Percentiles rank a stretch among this genome's conserved stretches.
Evolutionary conservation across 768 basidiomycete genomes (phyloP).

Genomic region (Tylopilus intermedius): DNA sequence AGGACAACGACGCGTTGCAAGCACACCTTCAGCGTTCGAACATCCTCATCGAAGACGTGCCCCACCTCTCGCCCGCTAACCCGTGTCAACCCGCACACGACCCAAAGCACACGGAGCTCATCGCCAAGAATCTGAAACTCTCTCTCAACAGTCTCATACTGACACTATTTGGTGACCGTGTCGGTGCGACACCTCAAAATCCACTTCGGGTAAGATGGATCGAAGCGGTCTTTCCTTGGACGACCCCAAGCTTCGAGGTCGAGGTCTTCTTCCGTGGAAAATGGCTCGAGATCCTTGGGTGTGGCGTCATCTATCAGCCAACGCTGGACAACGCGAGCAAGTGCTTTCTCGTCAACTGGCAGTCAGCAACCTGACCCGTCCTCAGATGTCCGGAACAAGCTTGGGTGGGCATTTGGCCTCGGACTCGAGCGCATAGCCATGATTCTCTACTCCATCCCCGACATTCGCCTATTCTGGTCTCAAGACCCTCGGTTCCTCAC

Average conservation of each 20-base stretch:
- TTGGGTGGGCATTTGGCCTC: constrained; percentile 97
- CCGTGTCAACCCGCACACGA: constrained; percentile 79
- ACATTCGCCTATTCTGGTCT: constrained; percentile 98
- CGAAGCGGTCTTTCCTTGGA: constrained; percentile 97
- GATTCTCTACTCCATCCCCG: constrained; percentile 94
- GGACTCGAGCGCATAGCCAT: constrained; percentile 97
- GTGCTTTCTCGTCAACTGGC: constrained; percentile 26
- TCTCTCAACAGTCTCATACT: constrained; percentile 84
- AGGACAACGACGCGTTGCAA: constrained; percentile 64
- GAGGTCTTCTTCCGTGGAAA: constrained; percentile 95
- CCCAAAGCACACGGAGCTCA: constrained; percentile 61
- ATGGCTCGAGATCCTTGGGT: constrained; percentile 96
- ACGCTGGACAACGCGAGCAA: constrained; percentile 83
- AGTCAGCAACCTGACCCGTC: constrained; percentile 8
- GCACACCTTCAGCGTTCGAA: constrained; percentile 61
- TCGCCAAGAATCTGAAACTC: constrained; percentile 84
- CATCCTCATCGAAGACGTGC: constrained; percentile 84
- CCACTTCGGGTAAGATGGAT: constrained; percentile 94
- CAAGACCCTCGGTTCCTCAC: constrained; percentile 77
- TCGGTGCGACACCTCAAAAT: constrained; percentile 47
- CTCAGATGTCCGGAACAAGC: constrained; percentile 71
- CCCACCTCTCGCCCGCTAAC: constrained; percentile 67
- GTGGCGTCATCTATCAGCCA: constrained; percentile 84
- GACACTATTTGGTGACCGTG: constrained; percentile 66
- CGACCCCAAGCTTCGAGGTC: constrained; percentile 95